Evolutionary conservation across 2,329 filamentous ascomycete species (phyloP).

Genomic region (Atkinsonella texensis): DNA sequence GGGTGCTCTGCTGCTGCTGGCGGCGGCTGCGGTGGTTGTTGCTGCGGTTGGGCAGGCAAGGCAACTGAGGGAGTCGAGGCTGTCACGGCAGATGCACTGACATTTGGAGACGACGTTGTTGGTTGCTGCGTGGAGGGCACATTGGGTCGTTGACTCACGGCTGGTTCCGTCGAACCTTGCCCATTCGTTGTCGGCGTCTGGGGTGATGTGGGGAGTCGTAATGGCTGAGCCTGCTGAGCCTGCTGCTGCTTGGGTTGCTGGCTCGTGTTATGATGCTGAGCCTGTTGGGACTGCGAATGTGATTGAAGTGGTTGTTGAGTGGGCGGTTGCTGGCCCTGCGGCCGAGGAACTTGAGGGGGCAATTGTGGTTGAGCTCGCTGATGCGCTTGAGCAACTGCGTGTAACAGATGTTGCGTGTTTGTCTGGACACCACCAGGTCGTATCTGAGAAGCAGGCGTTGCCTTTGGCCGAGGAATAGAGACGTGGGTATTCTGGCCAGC

Average conservation of each 20-base stretch:
- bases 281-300: conserved; percentile 10
- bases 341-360: conserved; percentile 12
- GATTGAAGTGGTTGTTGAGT: conserved; percentile 6
- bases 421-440: conserved; percentile 14
- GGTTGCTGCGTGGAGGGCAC: background rate
- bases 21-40: background rate
- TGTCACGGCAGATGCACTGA: background rate
- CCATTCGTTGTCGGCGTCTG: conserved; percentile 3
- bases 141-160: background rate
- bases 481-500: background rate
- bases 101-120: background rate
- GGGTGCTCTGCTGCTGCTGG: background rate
- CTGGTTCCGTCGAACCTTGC: background rate
- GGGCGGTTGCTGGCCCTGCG: conserved; percentile 14
- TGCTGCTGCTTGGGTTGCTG: conserved; percentile 10
- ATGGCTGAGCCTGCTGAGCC: conserved; percentile 7
- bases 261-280: conserved; percentile 4
- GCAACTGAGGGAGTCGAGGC: background rate
- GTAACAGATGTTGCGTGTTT: conserved; percentile 19
- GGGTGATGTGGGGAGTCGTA: background rate
- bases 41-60: background rate
- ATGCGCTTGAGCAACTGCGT: conserved; percentile 13
- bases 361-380: conserved; percentile 17
- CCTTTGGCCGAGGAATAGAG: conserved; percentile 3
- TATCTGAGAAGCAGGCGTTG: conserved; percentile 15